phyloP scores from a whole-genome alignment of 2,329 filamentous ascomycete genomes.

The Pseudogymnoascus sp. region DNA sequence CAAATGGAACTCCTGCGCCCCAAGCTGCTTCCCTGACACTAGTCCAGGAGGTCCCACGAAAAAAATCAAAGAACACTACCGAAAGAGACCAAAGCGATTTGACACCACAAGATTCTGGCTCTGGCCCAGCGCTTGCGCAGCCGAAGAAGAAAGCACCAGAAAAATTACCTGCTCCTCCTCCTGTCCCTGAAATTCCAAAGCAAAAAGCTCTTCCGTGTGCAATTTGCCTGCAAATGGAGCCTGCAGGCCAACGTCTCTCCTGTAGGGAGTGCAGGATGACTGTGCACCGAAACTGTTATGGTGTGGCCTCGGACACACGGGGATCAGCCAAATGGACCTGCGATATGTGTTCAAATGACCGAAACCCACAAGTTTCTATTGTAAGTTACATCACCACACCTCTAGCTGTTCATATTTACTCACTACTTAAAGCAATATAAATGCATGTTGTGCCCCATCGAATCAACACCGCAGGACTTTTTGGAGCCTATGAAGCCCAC shows the following conservation, averaged over 20 bases:
- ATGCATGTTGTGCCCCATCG: slow-evolving; percentile 84
- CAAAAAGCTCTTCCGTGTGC: slow-evolving; percentile 57
- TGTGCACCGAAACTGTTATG: slow-evolving; percentile 88
- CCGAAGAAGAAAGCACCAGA: slow-evolving; percentile 43
- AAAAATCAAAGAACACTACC: slow-evolving; percentile 50
- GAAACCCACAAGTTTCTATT: slow-evolving; percentile 85
- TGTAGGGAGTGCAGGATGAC: slow-evolving; percentile 86
- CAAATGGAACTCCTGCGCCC: slow-evolving; percentile 21
- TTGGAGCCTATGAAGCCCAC: slow-evolving; percentile 71
- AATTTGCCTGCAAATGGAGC: slow-evolving; percentile 69
- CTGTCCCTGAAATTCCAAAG: background rate
- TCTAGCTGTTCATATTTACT: slow-evolving; percentile 23
- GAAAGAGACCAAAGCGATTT: slow-evolving; percentile 43
- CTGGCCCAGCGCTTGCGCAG: slow-evolving; percentile 26
- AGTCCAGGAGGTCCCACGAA: slow-evolving; percentile 49
- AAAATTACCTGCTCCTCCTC: slow-evolving; percentile 35
- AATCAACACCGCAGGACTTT: slow-evolving; percentile 72
- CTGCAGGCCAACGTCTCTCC: slow-evolving; percentile 59
- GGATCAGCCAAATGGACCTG: slow-evolving; percentile 79
- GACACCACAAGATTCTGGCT: slow-evolving; percentile 36
- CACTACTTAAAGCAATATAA: slow-evolving; percentile 60
- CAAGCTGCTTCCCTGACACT: slow-evolving; percentile 20
- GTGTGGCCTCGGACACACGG: slow-evolving; percentile 60
- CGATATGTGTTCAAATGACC: slow-evolving; percentile 93
- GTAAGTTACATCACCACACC: slow-evolving; percentile 40